Conservation (phyloP, 441 rosid species). For the Bocquillonia castaneifolia region DNA sequence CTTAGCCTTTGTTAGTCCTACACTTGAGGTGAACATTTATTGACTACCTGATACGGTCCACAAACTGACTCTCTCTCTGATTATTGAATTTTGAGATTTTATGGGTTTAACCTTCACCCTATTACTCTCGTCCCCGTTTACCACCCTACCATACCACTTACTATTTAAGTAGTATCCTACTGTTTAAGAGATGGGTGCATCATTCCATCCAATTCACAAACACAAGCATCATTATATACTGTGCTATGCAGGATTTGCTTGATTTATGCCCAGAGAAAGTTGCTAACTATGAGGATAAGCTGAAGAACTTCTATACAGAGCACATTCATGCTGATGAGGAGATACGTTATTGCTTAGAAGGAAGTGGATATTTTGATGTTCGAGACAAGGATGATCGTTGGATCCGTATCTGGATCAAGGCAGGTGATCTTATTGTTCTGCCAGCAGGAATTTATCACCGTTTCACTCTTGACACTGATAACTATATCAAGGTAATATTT, state of each 20-base stretch:
- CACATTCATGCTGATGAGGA: constrained; percentile 87
- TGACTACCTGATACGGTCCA: no score
- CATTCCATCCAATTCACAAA: neutral
- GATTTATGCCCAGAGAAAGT: constrained; percentile 80
- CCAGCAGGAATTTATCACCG: constrained; percentile 88
- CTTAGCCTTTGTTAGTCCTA: no score
- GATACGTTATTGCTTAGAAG: constrained; percentile 73
- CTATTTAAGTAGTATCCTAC: no score
- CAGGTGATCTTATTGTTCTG: constrained; percentile 66
- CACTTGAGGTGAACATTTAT: no score
- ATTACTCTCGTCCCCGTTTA: no score
- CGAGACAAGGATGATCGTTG: constrained; percentile 65
- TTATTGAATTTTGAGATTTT: neutral
- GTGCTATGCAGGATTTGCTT: constrained; percentile 53
- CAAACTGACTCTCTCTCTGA: no score
- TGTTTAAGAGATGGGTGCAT: neutral
- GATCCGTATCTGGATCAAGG: constrained; percentile 68
- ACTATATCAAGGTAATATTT: constrained; percentile 61
- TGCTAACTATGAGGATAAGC: constrained; percentile 70
- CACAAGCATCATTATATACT: neutral
- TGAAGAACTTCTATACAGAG: constrained; percentile 75
- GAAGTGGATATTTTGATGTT: constrained; percentile 83
- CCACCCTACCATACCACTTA: no score
- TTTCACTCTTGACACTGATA: constrained; percentile 67
- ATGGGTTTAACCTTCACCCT: neutral